Evolutionary conservation across 2,329 filamentous ascomycete species (phyloP), one percentile per base, ranked within the genome.

Genomic region (Cladorrhinum sp.): DNA sequence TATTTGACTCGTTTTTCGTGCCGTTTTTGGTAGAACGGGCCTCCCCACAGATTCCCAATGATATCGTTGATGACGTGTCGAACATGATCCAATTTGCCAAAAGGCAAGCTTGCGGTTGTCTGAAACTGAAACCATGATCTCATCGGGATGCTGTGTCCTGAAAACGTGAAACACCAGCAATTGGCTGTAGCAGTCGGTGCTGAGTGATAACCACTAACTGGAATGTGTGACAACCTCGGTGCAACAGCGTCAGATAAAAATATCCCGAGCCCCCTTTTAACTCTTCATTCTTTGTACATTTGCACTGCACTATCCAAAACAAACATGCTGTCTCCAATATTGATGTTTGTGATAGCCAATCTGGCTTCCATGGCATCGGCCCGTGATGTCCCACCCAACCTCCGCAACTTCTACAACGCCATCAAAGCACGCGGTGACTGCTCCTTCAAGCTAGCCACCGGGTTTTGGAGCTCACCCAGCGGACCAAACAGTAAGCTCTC

Each of bases 391-490:
- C 70, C 71, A 1, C 18, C 63, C 32, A 73, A 71, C 29, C 54
- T 73, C 7, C 63, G 64, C 24, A 56, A 62, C 25, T 68, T 77
- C 50, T 73, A 73, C 67, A 67, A 75, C 58, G 64, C 65, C 16
- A 62, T 74, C 36, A 70, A 68, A 22, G 66, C 57, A 13, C 64
- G 70, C 16, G 69, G 70, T 1, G 51, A 61, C 1, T 77, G 74
- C 62, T 64, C 62, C 32, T 70, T 70, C 23, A 63, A 64, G 27
- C 67, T 76, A 3, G 70, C 68, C 22, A 67, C 67, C 0, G 74
- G 72, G 3, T 74, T 75, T 56, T 73, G 70, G 60, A 71, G 69
- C 63, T 64, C 64, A 7, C 65, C 71, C 50, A 61, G 59, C 9
- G 71, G 71, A 1, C 57, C 71, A 16, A 66, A 69, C 58, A 63